Percentiles rank a stretch among this genome's conserved stretches.
phyloP scores from a whole-genome alignment of 2,329 filamentous ascomycete species.

The Trichoderma atroviride region DNA sequence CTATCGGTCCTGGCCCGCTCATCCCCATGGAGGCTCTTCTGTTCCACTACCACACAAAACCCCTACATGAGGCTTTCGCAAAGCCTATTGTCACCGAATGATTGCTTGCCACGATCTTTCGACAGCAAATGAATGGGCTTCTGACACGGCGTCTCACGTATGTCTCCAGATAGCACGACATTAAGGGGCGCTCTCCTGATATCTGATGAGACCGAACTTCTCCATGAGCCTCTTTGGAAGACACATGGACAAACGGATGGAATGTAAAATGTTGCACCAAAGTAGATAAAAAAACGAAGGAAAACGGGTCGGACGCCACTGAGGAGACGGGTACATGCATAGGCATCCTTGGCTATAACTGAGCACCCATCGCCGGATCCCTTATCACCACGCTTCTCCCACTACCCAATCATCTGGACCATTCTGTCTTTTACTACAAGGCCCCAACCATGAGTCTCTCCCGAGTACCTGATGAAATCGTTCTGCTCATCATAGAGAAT shows the following conservation, averaged over 20 bases:
- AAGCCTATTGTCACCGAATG: not conserved
- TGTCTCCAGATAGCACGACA: not conserved
- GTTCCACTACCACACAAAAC: not conserved
- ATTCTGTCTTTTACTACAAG: not conserved
- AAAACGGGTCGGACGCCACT: not conserved
- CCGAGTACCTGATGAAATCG: slow-evolving; percentile 64
- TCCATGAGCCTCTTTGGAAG: not conserved
- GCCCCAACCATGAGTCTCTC: slow-evolving; percentile 38
- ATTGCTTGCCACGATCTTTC: not conserved
- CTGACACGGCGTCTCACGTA: not conserved
- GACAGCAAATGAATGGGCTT: not conserved
- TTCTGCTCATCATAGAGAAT: slow-evolving; percentile 58
- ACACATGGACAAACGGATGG: not conserved
- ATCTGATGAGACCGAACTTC: not conserved
- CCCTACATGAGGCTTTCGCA: not conserved
- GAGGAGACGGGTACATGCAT: not conserved
- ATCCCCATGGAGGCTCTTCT: not conserved
- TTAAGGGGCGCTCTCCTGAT: not conserved
- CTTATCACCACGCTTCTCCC: not conserved
- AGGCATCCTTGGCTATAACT: not conserved
- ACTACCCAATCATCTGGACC: not conserved
- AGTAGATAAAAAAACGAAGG: not conserved
- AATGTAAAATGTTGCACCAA: not conserved
- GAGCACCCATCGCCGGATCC: not conserved
- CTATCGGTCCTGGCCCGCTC: not conserved